These are phyloP conservation scores for Fusarium sterilihyphosum DNA, from an alignment of 2,329 filamentous ascomycete genomes.

Conservation along the genomic window DNA sequence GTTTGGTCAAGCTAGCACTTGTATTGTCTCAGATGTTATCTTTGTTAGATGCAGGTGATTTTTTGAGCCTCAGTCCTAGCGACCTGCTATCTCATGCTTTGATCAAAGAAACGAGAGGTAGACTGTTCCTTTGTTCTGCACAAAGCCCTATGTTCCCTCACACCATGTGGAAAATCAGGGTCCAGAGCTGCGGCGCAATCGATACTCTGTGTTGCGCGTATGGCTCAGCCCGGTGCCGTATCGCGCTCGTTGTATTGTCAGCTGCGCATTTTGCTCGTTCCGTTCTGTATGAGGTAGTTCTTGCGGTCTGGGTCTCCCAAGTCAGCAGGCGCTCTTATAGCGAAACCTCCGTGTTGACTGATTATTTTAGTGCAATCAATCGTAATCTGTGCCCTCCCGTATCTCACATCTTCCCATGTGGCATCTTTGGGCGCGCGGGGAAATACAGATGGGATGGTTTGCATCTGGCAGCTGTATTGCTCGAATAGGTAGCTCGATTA, in stretches of 20 bases:
- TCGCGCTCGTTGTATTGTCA: slow-evolving; percentile 1
- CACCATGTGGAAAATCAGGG: slow-evolving; percentile 17
- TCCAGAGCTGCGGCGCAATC: slow-evolving; percentile 18
- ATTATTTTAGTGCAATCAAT: not conserved
- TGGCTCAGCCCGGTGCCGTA: slow-evolving; percentile 10
- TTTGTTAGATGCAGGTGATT: slow-evolving; percentile 30
- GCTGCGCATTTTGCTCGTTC: slow-evolving; percentile 13
- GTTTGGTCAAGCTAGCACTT: slow-evolving; percentile 18
- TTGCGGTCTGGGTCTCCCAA: slow-evolving; percentile 7
- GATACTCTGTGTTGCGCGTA: not conserved
- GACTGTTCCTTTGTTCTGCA: not conserved
- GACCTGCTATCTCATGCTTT: not conserved
- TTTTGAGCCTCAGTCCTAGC: slow-evolving; percentile 3
- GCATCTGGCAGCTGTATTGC: slow-evolving; percentile 19
- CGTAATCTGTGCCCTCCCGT: not conserved
- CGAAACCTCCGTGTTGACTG: not conserved
- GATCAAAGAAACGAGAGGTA: not conserved
- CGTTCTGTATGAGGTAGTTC: slow-evolving; percentile 3
- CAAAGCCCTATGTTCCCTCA: not conserved
- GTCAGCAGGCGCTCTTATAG: slow-evolving; percentile 7
- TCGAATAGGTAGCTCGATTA: slow-evolving; percentile 20
- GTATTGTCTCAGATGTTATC: slow-evolving; percentile 23
- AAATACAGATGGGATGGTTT: slow-evolving; percentile 17
- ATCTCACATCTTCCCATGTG: slow-evolving; percentile 9
- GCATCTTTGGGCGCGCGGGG: slow-evolving; percentile 7